These are phyloP conservation scores for Silybum marianum DNA, from an alignment of 129 eudicot species.

Conservation along the genomic window DNA sequence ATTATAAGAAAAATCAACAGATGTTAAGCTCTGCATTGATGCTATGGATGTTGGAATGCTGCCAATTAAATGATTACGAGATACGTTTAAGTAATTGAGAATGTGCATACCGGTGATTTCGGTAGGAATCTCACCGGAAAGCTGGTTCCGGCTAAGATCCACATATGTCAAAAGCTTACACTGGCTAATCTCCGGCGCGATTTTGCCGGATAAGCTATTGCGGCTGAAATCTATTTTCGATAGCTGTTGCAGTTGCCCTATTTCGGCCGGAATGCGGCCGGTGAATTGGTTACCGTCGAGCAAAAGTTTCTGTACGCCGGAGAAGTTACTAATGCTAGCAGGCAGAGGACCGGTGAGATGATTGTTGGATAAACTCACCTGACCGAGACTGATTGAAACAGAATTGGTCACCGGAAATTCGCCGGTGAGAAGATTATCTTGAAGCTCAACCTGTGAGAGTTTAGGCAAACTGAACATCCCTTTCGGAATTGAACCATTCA, in stretches of 20 bases:
- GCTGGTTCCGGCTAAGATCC: conserved; percentile 83
- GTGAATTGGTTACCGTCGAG: conserved; percentile 77
- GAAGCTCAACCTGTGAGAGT: conserved; percentile 84
- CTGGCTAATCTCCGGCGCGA: conserved; percentile 63
- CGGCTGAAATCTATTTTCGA: conserved; percentile 86
- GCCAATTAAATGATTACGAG: conserved; percentile 67
- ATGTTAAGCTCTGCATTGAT: conserved; percentile 86
- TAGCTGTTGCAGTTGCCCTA: conserved; percentile 77
- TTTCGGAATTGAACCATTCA: conserved; percentile 75
- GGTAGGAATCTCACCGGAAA: conserved; percentile 72
- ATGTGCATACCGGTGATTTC: conserved; percentile 90
- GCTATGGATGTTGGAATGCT: conserved; percentile 73
- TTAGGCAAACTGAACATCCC: conserved; percentile 74
- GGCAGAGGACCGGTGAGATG: conserved; percentile 66
- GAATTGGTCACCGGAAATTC: conserved; percentile 55
- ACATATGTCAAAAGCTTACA: conserved; percentile 81
- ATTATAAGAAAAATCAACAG: conserved; percentile 91
- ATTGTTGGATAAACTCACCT: conserved; percentile 73
- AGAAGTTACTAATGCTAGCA: conserved; percentile 61
- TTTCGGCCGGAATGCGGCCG: conserved; percentile 68
- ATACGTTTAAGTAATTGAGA: conserved; percentile 73
- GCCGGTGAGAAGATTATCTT: conserved; percentile 67
- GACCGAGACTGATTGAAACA: conserved; percentile 54
- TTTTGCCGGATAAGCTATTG: conserved; percentile 61
- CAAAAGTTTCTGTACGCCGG: conserved; percentile 75